Base-by-base conservation (phyloP, 2,329 filamentous ascomycete genomes). In the Hymenoscyphus fructigenus region DNA sequence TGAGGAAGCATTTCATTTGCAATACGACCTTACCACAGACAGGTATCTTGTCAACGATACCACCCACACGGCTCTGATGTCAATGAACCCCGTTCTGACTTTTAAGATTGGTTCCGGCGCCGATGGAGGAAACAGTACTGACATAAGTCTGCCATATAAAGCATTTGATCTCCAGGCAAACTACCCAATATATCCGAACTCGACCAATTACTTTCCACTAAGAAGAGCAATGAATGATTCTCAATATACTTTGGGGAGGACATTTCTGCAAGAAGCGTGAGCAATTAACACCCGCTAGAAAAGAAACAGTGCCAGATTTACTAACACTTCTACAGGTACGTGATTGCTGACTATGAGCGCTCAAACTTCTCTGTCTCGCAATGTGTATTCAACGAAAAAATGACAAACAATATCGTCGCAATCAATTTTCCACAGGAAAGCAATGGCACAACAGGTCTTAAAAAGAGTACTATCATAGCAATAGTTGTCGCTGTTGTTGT, bases 1-100 rank as follows among this genome's bases (percentile, higher is more conserved):
- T 67, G 75, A 76, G 62, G 62, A 38, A 14, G 70, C 73, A 7
- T 78, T 79, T 60, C 71, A 47, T 20, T 41, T 61, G 5, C 26
- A 59, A 38, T 63, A 60, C 28, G 58, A 64, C 26, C 23, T 4
- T 3, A n/a, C n/a, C 4, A 57, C 62, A 17, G 29, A 60, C 6
- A 44, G 44, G 5, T 64, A 64, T 44, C 32, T 64, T 12, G 14
- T 64, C 10, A 60, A 64, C 23, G 50, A 57, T 26, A 61, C 58
- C 10, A 20, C 20, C 14, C 62, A 64, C 23, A 10, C 44, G 29
- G n/a, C 17, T 14, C 32, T 64, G 20, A 7, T 47, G 6, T n/a
- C n/a, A 10, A 20, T 60, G 23, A 64, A 64, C 28, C 62, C 62
- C 3, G 32, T 17, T 10, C 15, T 64, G 10, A 64, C 57, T 9